These are phyloP conservation scores for Ogataea glucozyma DNA, from an alignment of 805 yeast species.

Conservation along the genomic window DNA sequence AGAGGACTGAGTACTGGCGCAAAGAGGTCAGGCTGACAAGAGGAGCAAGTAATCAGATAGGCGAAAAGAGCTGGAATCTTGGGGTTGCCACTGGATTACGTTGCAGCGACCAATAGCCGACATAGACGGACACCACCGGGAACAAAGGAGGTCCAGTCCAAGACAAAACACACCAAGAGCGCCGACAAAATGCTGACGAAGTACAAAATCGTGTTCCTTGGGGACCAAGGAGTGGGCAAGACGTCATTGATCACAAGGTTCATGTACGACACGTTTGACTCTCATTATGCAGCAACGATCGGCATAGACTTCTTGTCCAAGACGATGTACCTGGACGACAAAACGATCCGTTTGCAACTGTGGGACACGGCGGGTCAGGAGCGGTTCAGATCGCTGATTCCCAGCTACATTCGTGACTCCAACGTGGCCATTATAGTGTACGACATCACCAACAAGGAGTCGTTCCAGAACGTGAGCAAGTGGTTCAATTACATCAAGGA, in stretches of 20 bases:
- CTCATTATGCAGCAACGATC: slow-evolving; percentile 93
- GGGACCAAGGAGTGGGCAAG: slow-evolving; percentile 98
- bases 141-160: background rate
- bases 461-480: slow-evolving; percentile 79
- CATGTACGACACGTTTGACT: slow-evolving; percentile 97
- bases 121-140: no score
- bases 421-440: slow-evolving; percentile 97
- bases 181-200: slow-evolving; percentile 55
- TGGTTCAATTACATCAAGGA: slow-evolving; percentile 95
- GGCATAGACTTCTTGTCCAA: slow-evolving; percentile 93
- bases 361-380: slow-evolving; percentile 99
- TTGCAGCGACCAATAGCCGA: slow-evolving; percentile 1
- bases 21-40: slow-evolving; percentile 1
- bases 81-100: slow-evolving; percentile 5
- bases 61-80: slow-evolving; percentile 6
- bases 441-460: slow-evolving; percentile 84
- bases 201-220: slow-evolving; percentile 89
- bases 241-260: slow-evolving; percentile 95
- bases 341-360: slow-evolving; percentile 88
- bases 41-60: background rate
- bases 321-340: slow-evolving; percentile 94
- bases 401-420: slow-evolving; percentile 92
- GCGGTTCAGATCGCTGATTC: slow-evolving; percentile 89
- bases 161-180: background rate
- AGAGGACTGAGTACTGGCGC: background rate